A percentile compares a stretch with the other conserved stretches of the same genome.
Conservation (phyloP, 2,329 filamentous ascomycete species). For the Penicillium griseofulvum region DNA sequence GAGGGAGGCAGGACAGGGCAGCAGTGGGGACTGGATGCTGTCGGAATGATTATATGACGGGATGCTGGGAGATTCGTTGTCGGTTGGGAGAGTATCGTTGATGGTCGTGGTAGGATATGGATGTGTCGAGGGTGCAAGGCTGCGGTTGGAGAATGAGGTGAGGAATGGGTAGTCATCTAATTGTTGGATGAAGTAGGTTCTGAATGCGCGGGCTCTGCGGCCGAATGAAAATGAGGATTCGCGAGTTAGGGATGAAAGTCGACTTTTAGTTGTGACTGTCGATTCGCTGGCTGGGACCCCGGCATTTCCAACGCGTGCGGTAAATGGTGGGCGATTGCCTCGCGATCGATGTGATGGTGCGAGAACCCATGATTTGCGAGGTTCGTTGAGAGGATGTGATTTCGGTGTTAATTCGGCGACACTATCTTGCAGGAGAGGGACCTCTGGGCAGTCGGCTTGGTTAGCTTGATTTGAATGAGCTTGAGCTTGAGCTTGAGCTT, state of each 20-base stretch:
- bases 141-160: constrained; percentile 22
- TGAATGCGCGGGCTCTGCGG: constrained; percentile 31
- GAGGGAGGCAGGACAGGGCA: constrained; percentile 11
- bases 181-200: constrained; percentile 30
- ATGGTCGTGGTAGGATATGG: constrained; percentile 9
- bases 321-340: constrained; percentile 18
- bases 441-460: constrained; percentile 16
- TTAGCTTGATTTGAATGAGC: constrained; percentile 2
- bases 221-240: constrained; percentile 28
- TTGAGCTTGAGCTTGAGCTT: neutral
- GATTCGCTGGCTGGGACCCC: constrained; percentile 18
- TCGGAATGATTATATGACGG: neutral
- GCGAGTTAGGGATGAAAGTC: constrained; percentile 10
- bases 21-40: neutral
- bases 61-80: constrained; percentile 3
- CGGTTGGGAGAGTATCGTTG: constrained; percentile 13
- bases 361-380: constrained; percentile 13
- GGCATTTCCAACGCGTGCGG: constrained; percentile 8
- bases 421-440: constrained; percentile 28
- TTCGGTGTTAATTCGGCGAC: constrained; percentile 11
- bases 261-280: constrained; percentile 20
- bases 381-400: constrained; percentile 2
- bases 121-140: constrained; percentile 4
- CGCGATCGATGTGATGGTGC: constrained; percentile 12
- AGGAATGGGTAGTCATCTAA: constrained; percentile 28